Base-by-base conservation (phyloP, 2,329 filamentous ascomycete genomes). In the Calonectria fujianensis region DNA sequence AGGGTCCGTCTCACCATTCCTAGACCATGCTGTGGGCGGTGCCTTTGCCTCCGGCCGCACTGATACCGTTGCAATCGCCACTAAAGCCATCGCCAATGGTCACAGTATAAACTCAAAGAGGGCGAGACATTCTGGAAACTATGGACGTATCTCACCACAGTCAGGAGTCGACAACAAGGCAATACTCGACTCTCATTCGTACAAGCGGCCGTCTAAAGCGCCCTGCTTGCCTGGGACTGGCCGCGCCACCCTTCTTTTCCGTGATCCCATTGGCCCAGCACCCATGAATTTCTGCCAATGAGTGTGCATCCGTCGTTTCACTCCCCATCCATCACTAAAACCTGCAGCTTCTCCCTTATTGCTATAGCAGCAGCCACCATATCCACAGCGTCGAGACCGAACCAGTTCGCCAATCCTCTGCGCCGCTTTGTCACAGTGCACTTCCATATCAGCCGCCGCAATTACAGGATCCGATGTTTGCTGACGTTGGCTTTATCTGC, bases 381-480 rank as follows among this genome's bases (percentile, higher is more conserved):
- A 76, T 75, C 74, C 75, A 69, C 67, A 61, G 64, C 72, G 51
- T 71, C 74, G 66, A 74, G 71, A 51, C 72, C 72, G 70, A 78
- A 78, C 76, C 72, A 54, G 76, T 79, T 81, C 78, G 77, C 79
- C 77, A 78, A 79, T 81, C 77, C 77, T 78, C 72, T 32, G 66
- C 45, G 45, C 72, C 70, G 59, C 50, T 65, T 9, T 29, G 35
- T 63, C 35, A 63, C 57, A 63, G 35, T 72, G 72, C 72, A 72
- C 74, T 73, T 75, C 16, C 71, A 74, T 75, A 61, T 76, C 70
- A 74, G 69, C 68, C 63, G 71, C 37, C 54, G 73, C 71, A 72
- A 66, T 74, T 74, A 74, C 68, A 74, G 73, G 68, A 75, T 69
- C 54, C 35, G 48, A 48, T 72, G 65, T 57, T 67, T 51, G 66